Evolutionary conservation across 2,329 filamentous ascomycete species (phyloP).

Genomic region (Penicillium sp.): DNA sequence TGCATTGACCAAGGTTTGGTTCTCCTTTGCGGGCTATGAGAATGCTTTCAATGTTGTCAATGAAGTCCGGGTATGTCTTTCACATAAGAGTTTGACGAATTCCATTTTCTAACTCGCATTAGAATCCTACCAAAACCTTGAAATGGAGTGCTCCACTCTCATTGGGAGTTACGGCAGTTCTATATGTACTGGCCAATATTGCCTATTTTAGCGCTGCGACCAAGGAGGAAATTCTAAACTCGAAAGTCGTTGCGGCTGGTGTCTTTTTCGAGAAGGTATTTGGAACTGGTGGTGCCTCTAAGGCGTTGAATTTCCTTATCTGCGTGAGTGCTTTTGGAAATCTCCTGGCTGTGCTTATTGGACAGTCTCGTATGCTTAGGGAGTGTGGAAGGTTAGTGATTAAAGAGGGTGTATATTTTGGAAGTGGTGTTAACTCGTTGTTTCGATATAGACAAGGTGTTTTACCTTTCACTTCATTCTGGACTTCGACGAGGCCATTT

Average conservation of each 20-base stretch:
- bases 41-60: conserved; percentile 65
- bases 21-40: conserved; percentile 58
- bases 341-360: conserved; percentile 56
- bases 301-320: conserved; percentile 59
- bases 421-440: background rate
- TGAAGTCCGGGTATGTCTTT: conserved; percentile 51
- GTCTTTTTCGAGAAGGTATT: conserved; percentile 63
- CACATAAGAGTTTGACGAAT: background rate
- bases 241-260: conserved; percentile 56
- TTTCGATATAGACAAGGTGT: conserved; percentile 54
- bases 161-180: conserved; percentile 51
- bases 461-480: conserved; percentile 60
- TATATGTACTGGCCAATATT: conserved; percentile 62
- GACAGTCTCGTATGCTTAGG: conserved; percentile 57
- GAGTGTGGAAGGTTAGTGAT: conserved; percentile 55
- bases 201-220: conserved; percentile 61
- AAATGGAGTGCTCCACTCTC: conserved; percentile 53
- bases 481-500: conserved; percentile 63
- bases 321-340: conserved; percentile 61
- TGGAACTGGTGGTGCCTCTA: conserved; percentile 50
- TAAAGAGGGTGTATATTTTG: background rate
- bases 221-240: conserved; percentile 54
- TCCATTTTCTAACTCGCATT: background rate
- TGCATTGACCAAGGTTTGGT: conserved; percentile 60
- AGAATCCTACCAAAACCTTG: conserved; percentile 59